Base-by-base conservation (phyloP, 2,329 filamentous ascomycete species). In the Hypoxylon sp. region DNA sequence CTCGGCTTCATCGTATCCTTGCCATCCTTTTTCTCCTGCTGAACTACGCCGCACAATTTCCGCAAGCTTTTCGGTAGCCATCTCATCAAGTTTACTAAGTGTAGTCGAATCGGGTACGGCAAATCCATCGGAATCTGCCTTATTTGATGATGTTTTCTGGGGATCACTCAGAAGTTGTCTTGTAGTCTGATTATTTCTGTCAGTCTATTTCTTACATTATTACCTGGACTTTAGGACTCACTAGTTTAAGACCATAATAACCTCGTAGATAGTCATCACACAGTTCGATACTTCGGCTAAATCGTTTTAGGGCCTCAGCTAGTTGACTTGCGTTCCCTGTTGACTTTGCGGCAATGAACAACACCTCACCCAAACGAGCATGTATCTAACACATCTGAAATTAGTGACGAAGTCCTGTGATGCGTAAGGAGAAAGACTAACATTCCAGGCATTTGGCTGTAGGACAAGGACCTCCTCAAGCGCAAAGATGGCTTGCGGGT, bases 371-470 rank as follows among this genome's bases (percentile, higher is more conserved):
- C 27, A 98, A 81, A 54, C 92, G 90, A 55, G 95, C 95, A 79
- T 98, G 94, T 71, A 97, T 89, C 92, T 96, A 76, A 61, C 59
- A 33, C 4, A 44, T 54, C 48, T 61, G 37, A 55, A 42, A 71
- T 82, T 70, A 81, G 78, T 72, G 74, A 73, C 33, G 14, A 30
- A 59, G 8, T 25, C 40, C 33, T 42, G 37, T 60, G 44, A 31
- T 17, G 46, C 11, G 53, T 53, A 55, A 49, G 70, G 46, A 61
- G 33, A 37, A 66, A 79, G n/a, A 72, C 92, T 79, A 80, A 96
- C 93, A 84, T 97, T 98, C 95, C 96, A 99, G 20, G 95, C 93
- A 82, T 97, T 97, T 3, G 96, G 95, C 59, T 90, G 88, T 64
- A 97, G 85, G 57, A 98, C 84, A 49, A 99, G 81, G 20, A 97